Evolutionary conservation across 352 stramenopile species (phyloP).

Genomic region (Globisporangium irregulare): DNA sequence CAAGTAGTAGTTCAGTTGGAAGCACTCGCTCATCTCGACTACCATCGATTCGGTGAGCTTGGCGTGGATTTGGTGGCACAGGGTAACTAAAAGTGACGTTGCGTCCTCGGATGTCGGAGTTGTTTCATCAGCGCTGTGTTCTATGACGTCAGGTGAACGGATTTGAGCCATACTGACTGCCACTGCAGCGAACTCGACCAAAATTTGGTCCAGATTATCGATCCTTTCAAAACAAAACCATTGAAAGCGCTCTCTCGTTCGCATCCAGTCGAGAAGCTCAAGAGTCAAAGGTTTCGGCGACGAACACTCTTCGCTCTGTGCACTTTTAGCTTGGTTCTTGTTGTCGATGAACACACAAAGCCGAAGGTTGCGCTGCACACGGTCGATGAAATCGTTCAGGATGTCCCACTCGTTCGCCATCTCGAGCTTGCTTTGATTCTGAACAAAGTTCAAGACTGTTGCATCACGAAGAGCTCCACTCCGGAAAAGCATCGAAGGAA

Average conservation of each 20-base stretch:
- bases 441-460: slow-evolving; percentile 31
- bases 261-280: slow-evolving; percentile 8
- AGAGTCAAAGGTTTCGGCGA: neutral
- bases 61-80: slow-evolving; percentile 10
- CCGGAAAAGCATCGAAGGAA: slow-evolving; percentile 33
- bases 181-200: slow-evolving; percentile 8
- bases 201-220: neutral
- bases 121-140: neutral
- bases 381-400: slow-evolving; percentile 26
- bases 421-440: slow-evolving; percentile 28
- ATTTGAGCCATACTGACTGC: neutral
- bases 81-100: neutral
- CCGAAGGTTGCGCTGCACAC: slow-evolving; percentile 39
- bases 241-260: slow-evolving; percentile 13
- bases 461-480: slow-evolving; percentile 33
- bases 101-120: neutral
- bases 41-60: slow-evolving; percentile 2
- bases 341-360: slow-evolving; percentile 35
- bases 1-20: slow-evolving; percentile 13
- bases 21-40: slow-evolving; percentile 3
- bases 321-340: neutral
- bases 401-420: slow-evolving; percentile 33
- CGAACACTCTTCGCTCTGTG: too few relatives aligned
- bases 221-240: slow-evolving; percentile 16
- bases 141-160: neutral